Percentiles rank a stretch among this genome's conserved stretches.
These are phyloP conservation scores for Chalaropsis ovoidea DNA, from an alignment of 2,329 filamentous ascomycete species.

Conservation along the genomic window DNA sequence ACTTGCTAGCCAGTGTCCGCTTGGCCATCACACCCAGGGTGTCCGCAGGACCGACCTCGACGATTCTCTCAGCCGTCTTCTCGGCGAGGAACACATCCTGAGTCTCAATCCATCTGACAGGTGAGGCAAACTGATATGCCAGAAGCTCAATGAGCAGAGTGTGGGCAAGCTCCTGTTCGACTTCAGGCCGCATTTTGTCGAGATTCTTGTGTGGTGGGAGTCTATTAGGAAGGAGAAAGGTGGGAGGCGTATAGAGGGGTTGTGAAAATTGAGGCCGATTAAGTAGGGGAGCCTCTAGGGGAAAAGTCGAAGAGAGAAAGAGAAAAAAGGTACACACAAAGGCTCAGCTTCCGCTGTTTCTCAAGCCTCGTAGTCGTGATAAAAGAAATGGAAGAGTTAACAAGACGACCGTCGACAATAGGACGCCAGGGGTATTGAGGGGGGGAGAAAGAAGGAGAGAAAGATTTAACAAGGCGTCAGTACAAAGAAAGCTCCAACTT, in stretches of 20 bases:
- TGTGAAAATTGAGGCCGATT: slow-evolving; percentile 9
- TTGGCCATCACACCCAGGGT: slow-evolving; percentile 97
- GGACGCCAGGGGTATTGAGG: slow-evolving; percentile 23
- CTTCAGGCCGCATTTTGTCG: slow-evolving; percentile 81
- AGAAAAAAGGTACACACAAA: slow-evolving; percentile 11
- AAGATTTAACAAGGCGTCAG: slow-evolving; percentile 16
- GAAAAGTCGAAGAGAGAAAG: background rate
- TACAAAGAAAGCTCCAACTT: slow-evolving; percentile 15
- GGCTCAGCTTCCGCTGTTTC: slow-evolving; percentile 19
- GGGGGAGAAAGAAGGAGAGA: slow-evolving; percentile 16
- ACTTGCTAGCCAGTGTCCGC: slow-evolving; percentile 89
- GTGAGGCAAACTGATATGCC: slow-evolving; percentile 97
- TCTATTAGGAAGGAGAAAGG: slow-evolving; percentile 14
- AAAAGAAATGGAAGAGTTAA: slow-evolving; percentile 13
- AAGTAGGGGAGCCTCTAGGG: background rate
- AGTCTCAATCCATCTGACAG: slow-evolving; percentile 99
- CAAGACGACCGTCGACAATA: slow-evolving; percentile 15
- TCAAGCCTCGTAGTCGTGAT: slow-evolving; percentile 13
- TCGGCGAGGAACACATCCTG: slow-evolving; percentile 98
- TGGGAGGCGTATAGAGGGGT: slow-evolving; percentile 11
- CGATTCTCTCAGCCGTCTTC: slow-evolving; percentile 90
- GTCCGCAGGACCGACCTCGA: slow-evolving; percentile 93
- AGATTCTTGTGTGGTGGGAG: slow-evolving; percentile 11
- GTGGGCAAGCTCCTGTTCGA: slow-evolving; percentile 98
- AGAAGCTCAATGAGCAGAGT: slow-evolving; percentile 97